Base-by-base conservation (phyloP, 1,139 yeast species). In the Hanseniaspora uvarum region DNA sequence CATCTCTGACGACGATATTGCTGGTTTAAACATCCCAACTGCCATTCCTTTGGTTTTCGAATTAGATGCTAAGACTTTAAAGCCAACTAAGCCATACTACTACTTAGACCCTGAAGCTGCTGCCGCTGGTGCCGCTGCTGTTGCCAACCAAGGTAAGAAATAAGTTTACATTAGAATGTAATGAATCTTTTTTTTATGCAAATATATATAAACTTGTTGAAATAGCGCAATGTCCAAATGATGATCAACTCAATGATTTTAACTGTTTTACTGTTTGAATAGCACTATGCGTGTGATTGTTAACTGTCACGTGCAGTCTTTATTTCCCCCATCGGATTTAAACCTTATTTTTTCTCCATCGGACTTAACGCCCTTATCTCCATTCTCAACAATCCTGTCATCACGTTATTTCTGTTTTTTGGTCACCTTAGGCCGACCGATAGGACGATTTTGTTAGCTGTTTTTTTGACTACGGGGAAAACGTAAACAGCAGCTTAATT, bases 51-150 rank as follows among this genome's bases (percentile, higher is more conserved):
- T 92, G 75, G 96, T 92, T 59, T 92, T 86, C 76, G 97, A 89
- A 76, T 83, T 92, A 69, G 96, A 89, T 71, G 84, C 79, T 58
- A 69, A 78, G 67, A 37, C 49, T 30, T 83, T 89, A 75, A 80
- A 81, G 74, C 96, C 96, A 74, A 77, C 83, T 69, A 88, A 88
- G 81, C 86, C 89, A 62, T 83, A 94, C 64, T 86, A 88, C 79
- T 89, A 89, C 82, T 83, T 89, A 75, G 97, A 89, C 76, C 97
- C 97, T 66, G 96, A 87, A 77, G 97, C 96, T 68, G 97, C 97
- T 69, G 96, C 88, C 61, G 96, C 96, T 57, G 97, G 97, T 78
- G 97, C 97, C 62, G 96, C 96, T 67, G 96, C 96, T 58, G 97
- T 89, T 64, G 97, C 97, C 65, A 87, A 87, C 68, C 97, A 89